Evolutionary conservation across 1,284 basidiomycete genomes (phyloP).

Genomic region (Tremellales sp.): DNA sequence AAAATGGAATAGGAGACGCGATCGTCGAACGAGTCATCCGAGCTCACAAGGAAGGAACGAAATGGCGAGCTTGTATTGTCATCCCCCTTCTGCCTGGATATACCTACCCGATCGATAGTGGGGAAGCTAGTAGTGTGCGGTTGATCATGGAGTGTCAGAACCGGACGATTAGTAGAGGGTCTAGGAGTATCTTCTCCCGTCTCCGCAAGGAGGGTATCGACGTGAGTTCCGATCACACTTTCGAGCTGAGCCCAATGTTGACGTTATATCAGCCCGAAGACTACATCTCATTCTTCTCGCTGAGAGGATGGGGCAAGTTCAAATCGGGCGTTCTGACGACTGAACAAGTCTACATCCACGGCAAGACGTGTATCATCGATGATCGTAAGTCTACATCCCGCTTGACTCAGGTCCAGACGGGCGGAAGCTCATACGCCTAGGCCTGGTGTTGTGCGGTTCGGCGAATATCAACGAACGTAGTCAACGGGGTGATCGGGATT

Average conservation of each 20-base stretch:
- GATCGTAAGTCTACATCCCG: slow-evolving; percentile 56
- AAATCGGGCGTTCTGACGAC: slow-evolving; percentile 79
- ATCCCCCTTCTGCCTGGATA: slow-evolving; percentile 93
- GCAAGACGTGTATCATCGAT: slow-evolving; percentile 85
- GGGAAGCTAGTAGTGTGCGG: slow-evolving; percentile 87
- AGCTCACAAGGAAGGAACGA: slow-evolving; percentile 73
- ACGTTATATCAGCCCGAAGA: slow-evolving; percentile 68
- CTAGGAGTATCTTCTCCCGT: slow-evolving; percentile 85
- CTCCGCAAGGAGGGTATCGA: slow-evolving; percentile 84
- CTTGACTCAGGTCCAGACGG: not conserved
- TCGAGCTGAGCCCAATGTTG: too few species aligned
- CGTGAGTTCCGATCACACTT: slow-evolving; percentile 58
- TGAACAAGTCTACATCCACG: slow-evolving; percentile 90
- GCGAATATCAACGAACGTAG: slow-evolving; percentile 99
- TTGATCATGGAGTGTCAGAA: slow-evolving; percentile 94
- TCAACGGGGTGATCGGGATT: slow-evolving; percentile 92
- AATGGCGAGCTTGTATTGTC: slow-evolving; percentile 90
- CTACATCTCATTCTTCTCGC: slow-evolving; percentile 86
- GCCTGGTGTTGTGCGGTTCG: slow-evolving; percentile 95
- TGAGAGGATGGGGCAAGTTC: slow-evolving; percentile 92
- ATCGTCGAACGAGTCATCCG: slow-evolving; percentile 86
- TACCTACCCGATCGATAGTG: slow-evolving; percentile 86
- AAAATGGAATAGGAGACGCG: slow-evolving; percentile 93
- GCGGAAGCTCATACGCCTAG: slow-evolving; percentile 9
- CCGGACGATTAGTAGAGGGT: slow-evolving; percentile 80